Evolutionary conservation across 768 basidiomycete genomes (phyloP).

Genomic region (Suillus decipiens): DNA sequence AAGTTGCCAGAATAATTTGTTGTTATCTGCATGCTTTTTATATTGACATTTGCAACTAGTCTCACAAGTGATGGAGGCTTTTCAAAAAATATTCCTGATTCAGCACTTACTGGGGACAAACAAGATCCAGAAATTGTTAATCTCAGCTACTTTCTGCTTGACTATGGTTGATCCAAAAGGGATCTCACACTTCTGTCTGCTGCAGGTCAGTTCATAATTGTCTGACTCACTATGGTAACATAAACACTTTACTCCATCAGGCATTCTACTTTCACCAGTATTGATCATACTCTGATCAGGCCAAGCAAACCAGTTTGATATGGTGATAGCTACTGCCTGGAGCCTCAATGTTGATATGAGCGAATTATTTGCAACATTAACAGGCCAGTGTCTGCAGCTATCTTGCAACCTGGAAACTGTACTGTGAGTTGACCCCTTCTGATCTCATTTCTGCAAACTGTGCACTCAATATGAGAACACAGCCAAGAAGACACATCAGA

Average conservation of each 20-base stretch:
- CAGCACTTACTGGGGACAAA: conserved; percentile 60
- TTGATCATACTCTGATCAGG: conserved; percentile 78
- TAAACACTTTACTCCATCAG: conserved; percentile 37
- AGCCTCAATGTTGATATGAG: conserved; percentile 84
- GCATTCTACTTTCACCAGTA: conserved; percentile 53
- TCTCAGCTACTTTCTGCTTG: conserved; percentile 74
- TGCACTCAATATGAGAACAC: conserved; percentile 16
- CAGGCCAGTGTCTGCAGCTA: conserved; percentile 77
- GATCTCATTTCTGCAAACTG: conserved; percentile 3
- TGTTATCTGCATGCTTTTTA: conserved; percentile 15
- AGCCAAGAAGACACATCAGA: conserved; percentile 74
- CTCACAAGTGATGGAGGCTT: conserved; percentile 70
- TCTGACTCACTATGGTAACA: background rate
- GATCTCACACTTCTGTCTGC: conserved; percentile 63
- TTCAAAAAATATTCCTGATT: conserved; percentile 78
- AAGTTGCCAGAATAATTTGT: conserved; percentile 22
- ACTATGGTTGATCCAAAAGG: conserved; percentile 67
- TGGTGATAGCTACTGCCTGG: conserved; percentile 75
- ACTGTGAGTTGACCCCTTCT: conserved; percentile 45
- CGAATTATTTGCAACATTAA: conserved; percentile 77
- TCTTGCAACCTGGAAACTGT: conserved; percentile 60
- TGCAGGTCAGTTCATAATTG: conserved; percentile 52
- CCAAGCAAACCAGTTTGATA: conserved; percentile 76
- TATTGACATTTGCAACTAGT: conserved; percentile 40
- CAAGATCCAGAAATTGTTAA: conserved; percentile 78